Evolutionary conservation across 2,329 filamentous ascomycete species (phyloP), one percentile per base, ranked within the genome.

Genomic region (Paracamarosporium sp.): DNA sequence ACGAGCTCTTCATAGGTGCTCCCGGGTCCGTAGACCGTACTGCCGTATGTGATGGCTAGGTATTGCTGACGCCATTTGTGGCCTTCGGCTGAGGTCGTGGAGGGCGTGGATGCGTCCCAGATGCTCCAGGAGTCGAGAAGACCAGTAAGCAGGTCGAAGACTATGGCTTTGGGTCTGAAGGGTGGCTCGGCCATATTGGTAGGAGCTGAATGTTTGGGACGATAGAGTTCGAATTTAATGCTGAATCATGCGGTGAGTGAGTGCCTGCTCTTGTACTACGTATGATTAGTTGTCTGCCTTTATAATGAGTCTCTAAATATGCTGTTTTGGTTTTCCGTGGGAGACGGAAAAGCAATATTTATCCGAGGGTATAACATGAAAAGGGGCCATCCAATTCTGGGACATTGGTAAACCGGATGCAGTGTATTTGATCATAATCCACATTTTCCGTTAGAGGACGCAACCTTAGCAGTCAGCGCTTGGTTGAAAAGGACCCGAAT

Each of bases 71-170:
- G 77, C 78, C 77, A 80, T 17, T 20, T 27, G 27, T 15, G 44
- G 15, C 35, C 60, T 44, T 50, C 54, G 64, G 20, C 60, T 55
- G 76, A 64, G 24, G 55, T 50, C 9, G 43, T 57, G 22, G 62
- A 57, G 27, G 63, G 46, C 20, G 61, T 63, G 17, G 63, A 59
- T 11, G 41, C 52, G 55, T 64, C 53, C 78, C 78, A 80, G 8
- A 79, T 59, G 13, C 62, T 70, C 78, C 77, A 79, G 2, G 76
- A 78, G 64, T 80, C 71, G 6, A 78, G 60, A 0, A 80, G 73
- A 13, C 67, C 77, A 1, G 78, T 80, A 24, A 80, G 72, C 27
- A 80, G 76, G 55, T 80, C 77, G 30, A 80, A 79, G 28, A 79
- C 59, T 1, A 80, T 66, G 45, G 69, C 78, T 62, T 56, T 60